Evolutionary conservation across 805 yeast genomes (phyloP), one percentile per base, ranked within the genome.

Genomic region (Wickerhamiella azyma): DNA sequence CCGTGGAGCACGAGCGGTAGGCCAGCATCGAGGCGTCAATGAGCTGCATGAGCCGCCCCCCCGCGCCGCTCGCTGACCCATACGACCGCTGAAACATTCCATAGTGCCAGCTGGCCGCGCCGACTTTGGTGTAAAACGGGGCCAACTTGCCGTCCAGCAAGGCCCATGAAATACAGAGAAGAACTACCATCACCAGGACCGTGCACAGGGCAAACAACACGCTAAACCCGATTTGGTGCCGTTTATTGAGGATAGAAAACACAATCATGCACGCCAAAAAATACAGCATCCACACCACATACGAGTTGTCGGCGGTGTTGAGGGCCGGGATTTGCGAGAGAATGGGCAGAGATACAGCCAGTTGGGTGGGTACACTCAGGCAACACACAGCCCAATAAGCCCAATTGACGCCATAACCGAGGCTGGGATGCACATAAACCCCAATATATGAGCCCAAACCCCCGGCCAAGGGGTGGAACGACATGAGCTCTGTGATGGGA

Each of bases 321-420:
- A 81, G 62, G 28, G 66, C 57, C 0, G 75, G 69, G 57, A 75
- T 85, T 54, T 77, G 81, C 41, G 80, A 70, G 32, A 83, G 61
- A 77, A 83, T 74, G 19, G 82, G 76, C 1, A 83, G 75, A 14
- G 83, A 76, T 1, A 88, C 86, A 16, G 83, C 78, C 2, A 84
- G 70, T 55, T 84, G 94, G 0, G 85, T 75, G 0, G 94, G 85
- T 49, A 81, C 66, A 0, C 64, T 56, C 35, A 66, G 55, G 13
- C 67, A 68, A 52, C 70, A 71, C 48, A 65, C 62, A 39, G 68
- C 56, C 70, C 71, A 68, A 53, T 69, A 69, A 48, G 63, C 63
- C 30, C 57, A 41, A 44, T 80, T 79, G 56, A 74, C 40, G 63
- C 79, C 76, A 55, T 73, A 71, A 2, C 80, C 78, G 33, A 77